Base-by-base conservation (phyloP, 1,284 basidiomycete genomes). In the Puccinia coronata region DNA sequence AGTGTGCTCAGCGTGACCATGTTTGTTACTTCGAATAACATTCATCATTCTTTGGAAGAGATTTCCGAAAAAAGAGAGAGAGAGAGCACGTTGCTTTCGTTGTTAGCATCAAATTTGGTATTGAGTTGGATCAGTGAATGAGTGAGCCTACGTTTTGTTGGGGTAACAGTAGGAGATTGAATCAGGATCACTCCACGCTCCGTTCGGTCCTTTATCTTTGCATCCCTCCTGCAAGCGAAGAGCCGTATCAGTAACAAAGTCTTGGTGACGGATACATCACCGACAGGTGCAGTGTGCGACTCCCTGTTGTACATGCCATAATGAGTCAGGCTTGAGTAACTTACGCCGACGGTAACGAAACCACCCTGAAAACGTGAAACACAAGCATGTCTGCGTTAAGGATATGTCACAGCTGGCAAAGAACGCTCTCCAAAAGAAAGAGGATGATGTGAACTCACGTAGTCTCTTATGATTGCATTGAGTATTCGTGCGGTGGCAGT, bases 291-390 rank as follows among this genome's bases (percentile, higher is more conserved):
- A n/a, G n/a, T n/a, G n/a, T n/a, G n/a, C n/a, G n/a, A n/a, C n/a
- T n/a, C n/a, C n/a, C n/a, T n/a, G n/a, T n/a, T n/a, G n/a, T n/a
- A n/a, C n/a, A n/a, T n/a, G n/a, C n/a, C n/a, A n/a, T n/a, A n/a
- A n/a, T n/a, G n/a, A n/a, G n/a, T n/a, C n/a, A n/a, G n/a, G n/a
- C n/a, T n/a, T n/a, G n/a, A n/a, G n/a, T n/a, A 18, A 63, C 63
- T 49, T 55, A 78, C 76, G n/a, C 49, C 61, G 34, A 80, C 67
- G 28, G 67, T 70, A n/a, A 80, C 77, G 39, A 80, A 80, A 53
- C 77, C 77, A 39, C 77, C 77, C 77, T 80, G 39, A 23, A 43
- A 28, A 76, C 2, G 23, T 34, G 25, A 20, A 72, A 51, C 1
- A 31, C 25, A 16, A 49, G 43, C 47, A n/a, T n/a, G n/a, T n/a